Evolutionary conservation across 495 filamentous ascomycete genomes (phyloP), one percentile per base, ranked within the genome.

Genomic region (Apiosordaria backusii): DNA sequence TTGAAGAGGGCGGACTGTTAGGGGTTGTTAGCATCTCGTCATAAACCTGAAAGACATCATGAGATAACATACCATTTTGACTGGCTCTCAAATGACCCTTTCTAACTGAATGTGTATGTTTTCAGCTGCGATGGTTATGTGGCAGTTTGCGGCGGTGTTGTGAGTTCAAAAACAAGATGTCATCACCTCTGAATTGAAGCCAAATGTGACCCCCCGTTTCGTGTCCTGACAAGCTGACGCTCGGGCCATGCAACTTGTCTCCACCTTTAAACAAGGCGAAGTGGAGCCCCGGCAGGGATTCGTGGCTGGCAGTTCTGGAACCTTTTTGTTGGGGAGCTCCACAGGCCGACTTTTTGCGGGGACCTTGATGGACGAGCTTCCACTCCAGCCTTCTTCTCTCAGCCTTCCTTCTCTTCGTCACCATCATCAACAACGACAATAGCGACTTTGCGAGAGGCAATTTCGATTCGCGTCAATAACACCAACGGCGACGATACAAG

Each of bases 1-100:
- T 98, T 97, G 87, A 99, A 98, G 68, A 99, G 88, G 27, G 96
- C 95, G 67, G 94, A 89, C 95, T 97, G 69, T 25, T 59, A 29
- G 18, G 13, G 4, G 18, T n/a, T 10, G 69, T 81, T 77, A 80
- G 74, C 72, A 59, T 55, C 9, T 57, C 10, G 3, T 21, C 35
- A 45, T 45, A 15, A n/a, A 21, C 4, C 9, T 23, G 57, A 0
- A 59, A 22, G 4, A 27, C 15, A 23, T 4, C 22, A 45, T 45
- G 29, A 15, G 10, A 45, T 45, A 35, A 22, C 65, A 4, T 63
- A 70, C 75, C 73, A 76, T 76, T 4, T 66, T 71, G 58, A 0
- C 24, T 7, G 57, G 4, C 15, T 18, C 0, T 18, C n/a, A n/a
- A n/a, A n/a, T n/a, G n/a, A n/a, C n/a, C n/a, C n/a, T n/a, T n/a